Evolutionary conservation across 805 yeast species (phyloP), one percentile per base, ranked within the genome.

Genomic region (Candida nemodendra): DNA sequence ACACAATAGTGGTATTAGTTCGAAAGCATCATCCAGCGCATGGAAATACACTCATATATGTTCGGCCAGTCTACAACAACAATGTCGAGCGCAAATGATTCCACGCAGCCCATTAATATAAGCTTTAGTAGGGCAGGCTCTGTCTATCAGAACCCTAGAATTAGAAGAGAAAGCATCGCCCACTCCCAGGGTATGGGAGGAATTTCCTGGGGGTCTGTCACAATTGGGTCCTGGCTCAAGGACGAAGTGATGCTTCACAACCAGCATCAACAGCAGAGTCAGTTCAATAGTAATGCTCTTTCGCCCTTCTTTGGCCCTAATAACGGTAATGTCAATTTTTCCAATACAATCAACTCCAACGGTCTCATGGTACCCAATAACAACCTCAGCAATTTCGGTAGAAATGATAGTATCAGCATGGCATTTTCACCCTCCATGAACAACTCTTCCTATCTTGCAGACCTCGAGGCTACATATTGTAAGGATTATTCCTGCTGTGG

Each of bases 111-210:
- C 17, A 66, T 66, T 22, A 66, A 66, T 39, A 66, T 66, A 13
- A 51, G 62, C 17, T 62, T 63, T 29, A 59, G 62, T 35, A 50
- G 68, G 32, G 49, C 55, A 14, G 61, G 60, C 29, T 60, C 68
- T 46, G 51, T 71, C 53, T 45, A 73, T 53, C 65, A 62, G 30
- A 60, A 60, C 41, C 65, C 69, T n/a, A 62, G 79, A 46, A 76
- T 89, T 46, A 77, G 95, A 56, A 72, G 97, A 47, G 98, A 91
- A 54, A 80, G 90, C 41, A 79, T 93, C 41, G 96, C 97, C 21
- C 98, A 91, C 60, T 84, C 96, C 2, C 96, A 88, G 59, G 98
- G 98, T 9, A 86, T 93, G 82, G 98, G 98, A 30, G 99, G 98
- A 32, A 85, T 91, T 23, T 83, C 95, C 7, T 91, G 97, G 96